These are phyloP conservation scores for Claviceps pazoutovae DNA, from an alignment of 2,329 filamentous ascomycete species.

Conservation along the genomic window DNA sequence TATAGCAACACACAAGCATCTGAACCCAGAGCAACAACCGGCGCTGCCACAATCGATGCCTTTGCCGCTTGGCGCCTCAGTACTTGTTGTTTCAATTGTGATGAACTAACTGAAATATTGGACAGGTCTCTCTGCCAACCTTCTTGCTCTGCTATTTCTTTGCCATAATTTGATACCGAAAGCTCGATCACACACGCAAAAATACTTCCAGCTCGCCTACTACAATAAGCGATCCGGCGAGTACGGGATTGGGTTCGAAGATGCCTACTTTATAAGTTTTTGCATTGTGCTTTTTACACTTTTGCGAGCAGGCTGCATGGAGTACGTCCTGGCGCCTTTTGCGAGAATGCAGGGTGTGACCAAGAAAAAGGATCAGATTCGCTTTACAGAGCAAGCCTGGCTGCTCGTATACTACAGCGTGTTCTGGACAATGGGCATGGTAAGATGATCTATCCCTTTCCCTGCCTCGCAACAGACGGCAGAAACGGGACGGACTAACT, in stretches of 20 bases:
- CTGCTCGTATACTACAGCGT: slow-evolving; percentile 68
- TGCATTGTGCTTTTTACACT: slow-evolving; percentile 80
- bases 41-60: too few relatives aligned
- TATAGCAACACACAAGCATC: too few relatives aligned
- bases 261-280: slow-evolving; percentile 62
- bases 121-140: slow-evolving; percentile 66
- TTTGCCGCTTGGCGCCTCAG: too few relatives aligned
- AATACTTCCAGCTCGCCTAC: slow-evolving; percentile 82
- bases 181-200: slow-evolving; percentile 63
- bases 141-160: slow-evolving; percentile 68
- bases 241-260: slow-evolving; percentile 68
- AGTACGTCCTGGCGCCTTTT: slow-evolving; percentile 71
- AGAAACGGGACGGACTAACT: neutral
- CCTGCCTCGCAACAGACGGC: neutral
- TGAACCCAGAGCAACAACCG: too few relatives aligned
- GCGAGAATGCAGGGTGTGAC: slow-evolving; percentile 59
- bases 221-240: slow-evolving; percentile 52
- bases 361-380: slow-evolving; percentile 60
- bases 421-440: slow-evolving; percentile 76
- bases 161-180: slow-evolving; percentile 73
- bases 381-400: slow-evolving; percentile 94
- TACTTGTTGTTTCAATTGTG: neutral
- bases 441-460: slow-evolving; percentile 28
- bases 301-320: slow-evolving; percentile 70
- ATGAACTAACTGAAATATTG: neutral